Base-by-base conservation (phyloP, 169 alveolate species). In the Babesia caballi region DNA sequence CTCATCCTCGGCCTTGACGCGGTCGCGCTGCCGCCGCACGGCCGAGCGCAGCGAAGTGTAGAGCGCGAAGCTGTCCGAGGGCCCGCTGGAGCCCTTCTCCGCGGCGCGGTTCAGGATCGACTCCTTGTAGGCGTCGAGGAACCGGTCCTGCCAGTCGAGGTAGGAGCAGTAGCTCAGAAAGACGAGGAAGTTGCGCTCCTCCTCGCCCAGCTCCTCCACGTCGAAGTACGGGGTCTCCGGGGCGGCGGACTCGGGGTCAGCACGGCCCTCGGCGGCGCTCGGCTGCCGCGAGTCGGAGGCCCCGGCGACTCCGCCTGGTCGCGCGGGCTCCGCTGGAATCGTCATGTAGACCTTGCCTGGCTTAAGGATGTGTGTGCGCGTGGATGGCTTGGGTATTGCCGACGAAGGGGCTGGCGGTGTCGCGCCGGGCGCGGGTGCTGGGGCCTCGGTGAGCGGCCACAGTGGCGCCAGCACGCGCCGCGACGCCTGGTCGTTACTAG, bases 71-170 rank as follows among this genome's bases (percentile, higher is more conserved):
- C 38, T 47, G 15, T 21, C 33, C 5, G 58, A 32, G 7, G 49
- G 36, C 15, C n/a, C 60, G 23, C 12, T 30, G 17, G 73, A 63
- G 0, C 60, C 32, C 3, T 25, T 63, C 33, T 32, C 50, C 7
- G 35, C 21, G 1, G 61, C 28, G 4, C 73, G 41, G 58, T 63
- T 35, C 9, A 56, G 44, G 21, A 78, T 50, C 38, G 68, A 8
- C 51, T 63, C 66, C 67, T 69, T 69, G 61, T 69, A 78, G 41
- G 41, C 60, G 21, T 78, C 77, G 19, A 65, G 23, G 56, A 67
- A 78, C 32, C 69, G 69, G 23, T 78, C 71, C 36, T 78, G 86
- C 82, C 68, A 51, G 38, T 78, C 86, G 30, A 63, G 30, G 69
- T 50, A 78, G 30, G 76, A 41, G 40, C 53, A 54, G 42, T 68